Base-by-base conservation (phyloP, 2,329 filamentous ascomycete species). In the Paecilomyces sp. region DNA sequence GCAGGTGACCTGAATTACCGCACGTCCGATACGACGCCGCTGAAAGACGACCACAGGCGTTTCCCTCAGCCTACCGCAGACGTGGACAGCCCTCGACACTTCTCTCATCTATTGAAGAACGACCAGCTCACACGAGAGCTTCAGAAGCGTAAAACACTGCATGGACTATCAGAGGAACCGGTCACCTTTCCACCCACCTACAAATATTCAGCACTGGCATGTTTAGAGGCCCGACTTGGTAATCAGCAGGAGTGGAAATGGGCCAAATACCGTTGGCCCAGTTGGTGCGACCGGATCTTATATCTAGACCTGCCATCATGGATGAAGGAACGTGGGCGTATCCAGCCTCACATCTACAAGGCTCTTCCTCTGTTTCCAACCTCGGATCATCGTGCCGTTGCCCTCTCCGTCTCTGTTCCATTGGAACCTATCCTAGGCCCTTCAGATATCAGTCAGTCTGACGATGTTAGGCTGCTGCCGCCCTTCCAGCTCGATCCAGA, bases 1-100 rank as follows among this genome's bases (percentile, higher is more conserved):
- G 89, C 88, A 0, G 94, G 94, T 25, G 94, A 99, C 73, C 83
- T 99, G 61, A 99, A 99, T 79, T 99, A 99, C 76, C 89, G 94
- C 65, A 95, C 93, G 18, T 85, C 87, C 7, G 83, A 86, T 62
- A 82, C 80, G 0, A 78, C 82, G 0, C 92, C 92, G 0, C 77
- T 80, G 0, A 78, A 83, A 0, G 76, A 80, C 2, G 86, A 90
- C 56, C 70, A 79, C 68, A 56, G 77, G 5, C 74, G 73, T 3
- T 90, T 91, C 83, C 84, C 94, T 66, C 74, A 88, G 72, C 78
- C 81, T 70, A 67, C 82, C 76, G 71, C 82, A 68, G 60, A 77
- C 28, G 67, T 74, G 3, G 68, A 70, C 12, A 80, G 83, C 24
- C 84, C 85, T 6, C 75, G 83, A 52, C 85, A 93, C 74, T 92